Conservation (phyloP, 2,329 filamentous ascomycete genomes). For the Pseudocercospora macadamiae region DNA sequence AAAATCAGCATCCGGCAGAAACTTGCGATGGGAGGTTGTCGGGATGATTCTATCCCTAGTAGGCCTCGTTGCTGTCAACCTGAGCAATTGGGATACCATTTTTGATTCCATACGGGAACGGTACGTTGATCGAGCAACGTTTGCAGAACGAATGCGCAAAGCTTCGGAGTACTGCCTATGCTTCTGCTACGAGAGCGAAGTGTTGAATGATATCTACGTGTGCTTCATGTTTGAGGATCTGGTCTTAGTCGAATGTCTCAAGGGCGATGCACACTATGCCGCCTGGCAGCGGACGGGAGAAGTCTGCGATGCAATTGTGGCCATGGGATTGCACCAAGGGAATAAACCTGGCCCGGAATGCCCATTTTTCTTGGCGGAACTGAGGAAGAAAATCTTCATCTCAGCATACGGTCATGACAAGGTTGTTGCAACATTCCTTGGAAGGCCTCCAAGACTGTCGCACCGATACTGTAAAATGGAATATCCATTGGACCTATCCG, state of each 20-base stretch:
- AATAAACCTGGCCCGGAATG: constrained; percentile 36
- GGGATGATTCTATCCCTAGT: constrained; percentile 45
- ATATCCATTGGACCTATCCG: constrained; percentile 58
- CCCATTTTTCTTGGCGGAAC: constrained; percentile 39
- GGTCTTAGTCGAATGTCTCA: constrained; percentile 37
- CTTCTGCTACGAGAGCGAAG: constrained; percentile 41
- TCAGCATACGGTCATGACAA: constrained; percentile 40
- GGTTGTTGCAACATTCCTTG: constrained; percentile 37
- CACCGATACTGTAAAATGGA: constrained; percentile 59
- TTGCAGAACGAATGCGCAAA: constrained; percentile 48
- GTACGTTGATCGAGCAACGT: constrained; percentile 48
- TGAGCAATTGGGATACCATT: constrained; percentile 40
- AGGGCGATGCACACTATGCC: constrained; percentile 38
- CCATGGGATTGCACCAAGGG: constrained; percentile 41
- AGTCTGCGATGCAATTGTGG: constrained; percentile 38
- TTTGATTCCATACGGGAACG: constrained; percentile 53
- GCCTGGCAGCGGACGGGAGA: constrained; percentile 41
- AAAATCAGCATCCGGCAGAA: constrained; percentile 42
- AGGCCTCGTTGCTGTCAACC: constrained; percentile 40
- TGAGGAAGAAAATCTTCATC: constrained; percentile 40
- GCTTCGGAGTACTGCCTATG: constrained; percentile 39
- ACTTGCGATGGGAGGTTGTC: constrained; percentile 50
- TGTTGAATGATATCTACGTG: constrained; percentile 39
- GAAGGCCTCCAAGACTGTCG: constrained; percentile 54
- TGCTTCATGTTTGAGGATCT: constrained; percentile 40